Evolutionary conservation across 2,329 filamentous ascomycete genomes (phyloP).

Genomic region (Rhinocladiella similis): DNA sequence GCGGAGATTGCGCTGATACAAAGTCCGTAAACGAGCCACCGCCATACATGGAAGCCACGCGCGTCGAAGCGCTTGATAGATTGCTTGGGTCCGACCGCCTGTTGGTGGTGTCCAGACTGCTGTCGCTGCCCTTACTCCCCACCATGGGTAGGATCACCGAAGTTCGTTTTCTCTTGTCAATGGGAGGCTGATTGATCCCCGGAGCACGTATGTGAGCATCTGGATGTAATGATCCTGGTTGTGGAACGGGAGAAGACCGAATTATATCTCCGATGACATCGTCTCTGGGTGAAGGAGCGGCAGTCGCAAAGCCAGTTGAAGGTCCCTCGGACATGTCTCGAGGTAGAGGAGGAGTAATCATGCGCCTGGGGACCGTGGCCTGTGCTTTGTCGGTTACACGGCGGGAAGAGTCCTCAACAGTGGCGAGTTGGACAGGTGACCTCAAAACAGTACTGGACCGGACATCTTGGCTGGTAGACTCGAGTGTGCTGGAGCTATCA

Average conservation of each 20-base stretch:
- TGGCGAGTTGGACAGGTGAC: neutral
- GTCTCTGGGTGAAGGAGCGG: constrained; percentile 19
- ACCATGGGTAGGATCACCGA: constrained; percentile 5
- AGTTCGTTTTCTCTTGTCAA: constrained; percentile 12
- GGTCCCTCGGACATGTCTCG: constrained; percentile 16
- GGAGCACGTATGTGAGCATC: neutral
- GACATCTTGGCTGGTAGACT: constrained; percentile 27
- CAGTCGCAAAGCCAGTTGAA: constrained; percentile 13
- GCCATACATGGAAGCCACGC: constrained; percentile 64
- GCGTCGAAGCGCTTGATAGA: constrained; percentile 77
- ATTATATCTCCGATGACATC: constrained; percentile 10
- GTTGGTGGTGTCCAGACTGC: constrained; percentile 60
- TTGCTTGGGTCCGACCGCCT: constrained; percentile 80
- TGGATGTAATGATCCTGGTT: constrained; percentile 5
- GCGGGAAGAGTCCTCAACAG: constrained; percentile 1
- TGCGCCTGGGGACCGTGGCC: constrained; percentile 9
- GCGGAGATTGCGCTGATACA: constrained; percentile 62
- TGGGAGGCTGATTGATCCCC: neutral
- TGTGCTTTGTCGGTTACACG: constrained; percentile 5
- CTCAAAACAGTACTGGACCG: neutral
- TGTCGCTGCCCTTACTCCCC: constrained; percentile 70
- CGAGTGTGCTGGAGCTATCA: constrained; percentile 51
- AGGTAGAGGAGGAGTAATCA: constrained; percentile 20
- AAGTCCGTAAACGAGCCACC: constrained; percentile 35
- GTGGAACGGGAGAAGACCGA: constrained; percentile 12